phyloP scores from a whole-genome alignment of 306 rosid genomes.

The Quercus mongolica region DNA sequence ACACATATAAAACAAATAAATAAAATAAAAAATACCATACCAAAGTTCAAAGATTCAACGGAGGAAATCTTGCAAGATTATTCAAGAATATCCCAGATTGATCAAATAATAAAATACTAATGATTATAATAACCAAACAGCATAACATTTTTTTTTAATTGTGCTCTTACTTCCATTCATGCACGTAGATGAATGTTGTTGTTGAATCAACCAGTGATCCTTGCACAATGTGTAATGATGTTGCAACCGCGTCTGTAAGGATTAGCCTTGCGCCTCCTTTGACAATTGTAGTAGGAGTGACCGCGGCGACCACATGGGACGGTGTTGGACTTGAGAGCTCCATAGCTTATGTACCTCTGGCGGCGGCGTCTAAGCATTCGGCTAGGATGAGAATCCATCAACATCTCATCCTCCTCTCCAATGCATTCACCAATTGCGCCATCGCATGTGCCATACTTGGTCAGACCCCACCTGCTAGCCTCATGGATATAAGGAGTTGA shows the following conservation, averaged over 20 bases:
- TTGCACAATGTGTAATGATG: slow-evolving; percentile 44
- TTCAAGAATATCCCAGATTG: neutral
- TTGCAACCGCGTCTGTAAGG: slow-evolving; percentile 48
- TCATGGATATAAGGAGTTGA: slow-evolving; percentile 24
- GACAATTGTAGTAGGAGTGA: slow-evolving; percentile 49
- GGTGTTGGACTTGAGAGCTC: slow-evolving; percentile 22
- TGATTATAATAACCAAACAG: neutral
- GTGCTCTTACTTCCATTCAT: neutral
- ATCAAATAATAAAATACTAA: neutral
- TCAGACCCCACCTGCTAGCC: neutral
- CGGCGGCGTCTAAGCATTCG: neutral
- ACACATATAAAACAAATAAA: neutral
- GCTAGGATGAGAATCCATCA: slow-evolving; percentile 27
- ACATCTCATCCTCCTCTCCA: slow-evolving; percentile 39
- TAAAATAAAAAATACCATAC: neutral
- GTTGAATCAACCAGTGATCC: slow-evolving; percentile 18
- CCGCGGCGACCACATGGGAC: slow-evolving; percentile 47
- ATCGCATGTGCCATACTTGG: neutral
- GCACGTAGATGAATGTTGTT: neutral
- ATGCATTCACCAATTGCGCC: slow-evolving; percentile 14
- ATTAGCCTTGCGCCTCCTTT: slow-evolving; percentile 25
- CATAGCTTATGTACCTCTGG: slow-evolving; percentile 26
- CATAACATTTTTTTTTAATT: neutral
- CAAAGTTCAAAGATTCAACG: neutral
- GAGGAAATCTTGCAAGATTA: neutral